Percentiles rank a stretch among this genome's conserved stretches.
phyloP scores from a whole-genome alignment of 2,329 filamentous ascomycete genomes.

The Ascochyta viciae-villosae region DNA sequence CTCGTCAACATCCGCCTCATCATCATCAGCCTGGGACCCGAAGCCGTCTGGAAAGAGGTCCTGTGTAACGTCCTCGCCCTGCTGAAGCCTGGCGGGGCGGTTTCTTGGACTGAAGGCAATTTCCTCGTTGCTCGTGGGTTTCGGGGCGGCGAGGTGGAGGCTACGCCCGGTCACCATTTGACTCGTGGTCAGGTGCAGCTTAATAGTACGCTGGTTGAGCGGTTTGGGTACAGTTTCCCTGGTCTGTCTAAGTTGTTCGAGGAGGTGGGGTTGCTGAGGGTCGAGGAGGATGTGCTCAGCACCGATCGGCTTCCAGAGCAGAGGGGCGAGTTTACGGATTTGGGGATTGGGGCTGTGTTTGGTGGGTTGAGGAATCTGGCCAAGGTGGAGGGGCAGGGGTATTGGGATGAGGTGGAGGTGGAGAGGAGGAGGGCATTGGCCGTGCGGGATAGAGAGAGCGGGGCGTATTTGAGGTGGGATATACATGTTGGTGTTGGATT shows the following conservation, averaged over 20 bases:
- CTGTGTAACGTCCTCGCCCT: constrained; percentile 33
- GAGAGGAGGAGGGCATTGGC: constrained; percentile 25
- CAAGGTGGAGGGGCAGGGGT: constrained; percentile 26
- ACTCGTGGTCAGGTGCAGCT: constrained; percentile 30
- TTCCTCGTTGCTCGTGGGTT: constrained; percentile 34
- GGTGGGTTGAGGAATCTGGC: constrained; percentile 37
- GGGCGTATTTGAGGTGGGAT: constrained; percentile 42
- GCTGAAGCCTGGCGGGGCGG: constrained; percentile 39
- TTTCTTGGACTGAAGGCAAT: constrained; percentile 42
- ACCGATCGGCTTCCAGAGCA: constrained; percentile 35
- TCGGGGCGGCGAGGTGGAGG: constrained; percentile 14
- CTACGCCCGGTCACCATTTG: constrained; percentile 28
- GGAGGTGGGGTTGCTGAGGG: constrained; percentile 24
- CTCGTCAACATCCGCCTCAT: constrained; percentile 42
- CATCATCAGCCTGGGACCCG: constrained; percentile 35
- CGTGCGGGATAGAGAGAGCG: constrained; percentile 30
- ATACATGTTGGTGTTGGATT: constrained; percentile 38
- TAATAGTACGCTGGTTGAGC: constrained; percentile 26
- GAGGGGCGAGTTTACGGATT: constrained; percentile 36
- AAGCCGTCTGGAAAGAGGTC: constrained; percentile 29
- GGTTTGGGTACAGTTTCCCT: constrained; percentile 37
- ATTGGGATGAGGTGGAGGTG: constrained; percentile 33
- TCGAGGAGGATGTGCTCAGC: constrained; percentile 37
- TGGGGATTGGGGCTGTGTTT: constrained; percentile 37
- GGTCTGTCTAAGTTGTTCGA: constrained; percentile 24